Evolutionary conservation across 768 basidiomycete genomes (phyloP), one percentile per base, ranked within the genome.

Genomic region (Austroboletus festivus): DNA sequence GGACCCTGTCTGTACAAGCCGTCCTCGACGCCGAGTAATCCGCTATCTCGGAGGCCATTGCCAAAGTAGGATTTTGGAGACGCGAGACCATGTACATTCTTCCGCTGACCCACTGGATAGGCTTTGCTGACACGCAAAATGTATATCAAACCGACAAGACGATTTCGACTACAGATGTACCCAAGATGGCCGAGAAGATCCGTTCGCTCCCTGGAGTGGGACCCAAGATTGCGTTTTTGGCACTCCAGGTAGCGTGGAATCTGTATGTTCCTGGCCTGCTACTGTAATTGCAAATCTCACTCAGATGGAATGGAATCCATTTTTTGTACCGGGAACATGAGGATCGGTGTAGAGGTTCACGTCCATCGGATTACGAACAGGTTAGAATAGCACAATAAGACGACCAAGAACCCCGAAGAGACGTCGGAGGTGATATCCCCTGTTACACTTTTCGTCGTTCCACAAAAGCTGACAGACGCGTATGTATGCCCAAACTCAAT

Each of bases 321-420:
- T n/a, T n/a, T n/a, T n/a, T 5, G 5, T 16, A 19, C 24, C 16
- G 91, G 89, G 39, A 91, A 93, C 57, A 73, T 78, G 21, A 94
- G 95, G 1, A 95, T 97, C 26, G 95, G 94, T 0, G 95, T 98
- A 0, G 95, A 99, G 57, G 88, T 92, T 0, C 95, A 99, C 65
- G 93, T 97, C 7, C 93, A 97, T 57, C 75, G 95, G 6, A 97
- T 99, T 44, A 93, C 93, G 23, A 94, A 98, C 57, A 75, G 93
- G 15, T 68, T 99, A 2, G 84, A 89, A 34, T 99, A 95, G 95
- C 95, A 98, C 67, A 80, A 81, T 51, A 82, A 79, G 3, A 81
- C 81, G 6, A 94, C 93, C 1, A 89, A 85, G 60, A 86, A 73
- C 2, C 89, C 94, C 0, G 95, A 99, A 60, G 81, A 89, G 59